Percentiles rank a stretch among this genome's conserved stretches.
phyloP scores from a whole-genome alignment of 2,329 filamentous ascomycete species.

The Hymenoscyphus infarciens region DNA sequence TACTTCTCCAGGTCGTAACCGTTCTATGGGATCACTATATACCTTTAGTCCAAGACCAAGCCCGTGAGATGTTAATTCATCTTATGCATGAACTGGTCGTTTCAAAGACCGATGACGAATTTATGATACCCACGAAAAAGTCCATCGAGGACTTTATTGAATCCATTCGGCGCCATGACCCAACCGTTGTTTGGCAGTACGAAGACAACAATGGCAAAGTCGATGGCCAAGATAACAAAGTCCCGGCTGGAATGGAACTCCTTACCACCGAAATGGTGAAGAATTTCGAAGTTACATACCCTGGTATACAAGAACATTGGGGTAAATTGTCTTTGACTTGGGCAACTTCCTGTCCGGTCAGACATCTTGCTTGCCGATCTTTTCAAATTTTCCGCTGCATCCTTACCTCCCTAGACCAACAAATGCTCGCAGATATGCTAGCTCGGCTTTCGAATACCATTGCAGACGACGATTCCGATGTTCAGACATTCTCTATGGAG shows the following conservation, averaged over 20 bases:
- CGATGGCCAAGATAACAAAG: constrained; percentile 70
- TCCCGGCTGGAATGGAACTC: constrained; percentile 82
- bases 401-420: constrained; percentile 81
- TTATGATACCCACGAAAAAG: constrained; percentile 58
- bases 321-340: constrained; percentile 84
- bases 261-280: constrained; percentile 78
- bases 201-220: constrained; percentile 84
- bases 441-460: constrained; percentile 94
- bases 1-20: constrained; percentile 84
- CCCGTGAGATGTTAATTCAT: constrained; percentile 95
- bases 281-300: constrained; percentile 81
- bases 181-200: constrained; percentile 87
- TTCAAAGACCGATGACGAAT: constrained; percentile 67
- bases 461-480: constrained; percentile 88
- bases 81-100: constrained; percentile 95
- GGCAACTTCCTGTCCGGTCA: constrained; percentile 94
- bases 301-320: constrained; percentile 87
- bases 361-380: constrained; percentile 91
- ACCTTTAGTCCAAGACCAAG: constrained; percentile 90
- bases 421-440: constrained; percentile 96
- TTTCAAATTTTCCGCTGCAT: constrained; percentile 98
- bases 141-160: constrained; percentile 87
- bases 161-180: constrained; percentile 77
- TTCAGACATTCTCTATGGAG: constrained; percentile 96
- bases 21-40: constrained; percentile 98